phyloP scores from a whole-genome alignment of 805 yeast genomes.

The Saturnispora dispora region DNA sequence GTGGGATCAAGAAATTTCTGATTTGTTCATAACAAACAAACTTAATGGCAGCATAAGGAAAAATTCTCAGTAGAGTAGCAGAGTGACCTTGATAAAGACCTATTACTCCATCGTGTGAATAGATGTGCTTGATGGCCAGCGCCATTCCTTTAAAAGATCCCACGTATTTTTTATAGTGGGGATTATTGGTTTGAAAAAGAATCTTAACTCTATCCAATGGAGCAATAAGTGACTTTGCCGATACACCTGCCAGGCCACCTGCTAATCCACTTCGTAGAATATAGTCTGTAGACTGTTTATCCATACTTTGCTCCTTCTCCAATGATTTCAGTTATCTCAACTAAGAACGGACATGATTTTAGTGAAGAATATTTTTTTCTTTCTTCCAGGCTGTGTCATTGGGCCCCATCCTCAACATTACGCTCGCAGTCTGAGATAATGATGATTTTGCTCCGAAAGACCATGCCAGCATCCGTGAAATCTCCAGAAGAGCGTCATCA shows the following conservation, averaged over 20 bases:
- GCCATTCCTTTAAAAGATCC: conserved; percentile 74
- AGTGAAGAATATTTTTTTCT: not conserved
- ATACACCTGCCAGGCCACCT: conserved; percentile 92
- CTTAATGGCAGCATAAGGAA: conserved; percentile 95
- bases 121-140: conserved; percentile 62
- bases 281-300: conserved; percentile 69
- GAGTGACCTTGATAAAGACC: conserved; percentile 96
- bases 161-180: conserved; percentile 70
- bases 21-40: conserved; percentile 95
- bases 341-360: not conserved
- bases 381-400: not conserved
- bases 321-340: not conserved
- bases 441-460: conserved; percentile 2
- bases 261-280: conserved; percentile 79
- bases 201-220: conserved; percentile 94
- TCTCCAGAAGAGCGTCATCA: not conserved
- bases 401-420: conserved; percentile 1
- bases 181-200: conserved; percentile 89
- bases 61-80: conserved; percentile 81
- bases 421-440: not conserved
- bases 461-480: conserved; percentile 1
- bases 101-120: conserved; percentile 54
- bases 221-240: conserved; percentile 93
- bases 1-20: conserved; percentile 68
- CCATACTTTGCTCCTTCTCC: conserved; percentile 26